Base-by-base conservation (phyloP, 352 stramenopile genomes). In the Globisporangium camurandrum region DNA sequence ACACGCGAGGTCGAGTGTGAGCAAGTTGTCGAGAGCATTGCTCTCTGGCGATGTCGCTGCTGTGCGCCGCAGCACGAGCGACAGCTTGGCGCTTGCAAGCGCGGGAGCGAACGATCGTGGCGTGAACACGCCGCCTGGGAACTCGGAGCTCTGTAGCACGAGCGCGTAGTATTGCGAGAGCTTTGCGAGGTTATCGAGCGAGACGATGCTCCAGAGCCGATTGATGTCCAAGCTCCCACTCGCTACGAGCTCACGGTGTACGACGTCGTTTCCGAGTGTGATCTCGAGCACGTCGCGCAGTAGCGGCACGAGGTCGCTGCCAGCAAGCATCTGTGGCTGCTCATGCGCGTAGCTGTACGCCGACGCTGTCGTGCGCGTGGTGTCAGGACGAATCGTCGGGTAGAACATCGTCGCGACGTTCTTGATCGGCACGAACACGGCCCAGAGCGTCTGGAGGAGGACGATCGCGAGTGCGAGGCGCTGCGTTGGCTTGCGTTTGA, bases 111-210 rank as follows among this genome's bases (percentile, higher is more conserved):
- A 59, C 2, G 33, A 26, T 0, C 68, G 54, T 19, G 54, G 48
- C 1, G 68, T 75, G 59, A 79, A 71, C 2, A 23, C 50, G 0
- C 31, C 66, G 0, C 49, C 66, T 2, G 66, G 66, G 41, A 75
- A 79, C 39, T 72, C 57, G 16, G 63, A 57, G 57, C 54, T 67
- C 39, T 79, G 68, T 19, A 71, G 47, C 8, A 74, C 52, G 3
- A 79, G 57, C 10, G 68, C 54, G 43, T 75, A 72, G n/a, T 75
- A 71, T 50, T 69, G 58, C 2, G 66, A 51, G 3, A 71, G 26
- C 14, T 54, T 50, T 5, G 50, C 60, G 9, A 74, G 62, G 9
- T 66, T 66, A 3, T 73, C 63, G 0, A 74, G 46, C 9, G 46
- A 54, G 0, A 79, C 53, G 40, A 79, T 11, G 27, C 59, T 66